Percentiles rank a stretch among this genome's conserved stretches.
Conservation (phyloP, 1,284 basidiomycete genomes). For the Heterobasidion irregulare region DNA sequence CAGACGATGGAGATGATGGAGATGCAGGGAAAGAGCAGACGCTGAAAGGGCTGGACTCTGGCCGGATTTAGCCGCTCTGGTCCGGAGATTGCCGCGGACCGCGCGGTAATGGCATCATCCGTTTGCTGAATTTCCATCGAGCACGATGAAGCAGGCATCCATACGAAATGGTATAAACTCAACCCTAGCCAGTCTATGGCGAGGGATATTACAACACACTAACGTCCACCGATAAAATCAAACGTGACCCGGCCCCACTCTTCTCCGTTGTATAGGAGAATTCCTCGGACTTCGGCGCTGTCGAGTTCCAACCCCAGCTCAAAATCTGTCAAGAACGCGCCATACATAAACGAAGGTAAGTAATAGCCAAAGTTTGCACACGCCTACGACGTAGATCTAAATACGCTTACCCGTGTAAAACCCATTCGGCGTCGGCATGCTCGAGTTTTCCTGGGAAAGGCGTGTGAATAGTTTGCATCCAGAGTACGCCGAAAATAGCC, state of each 20-base stretch:
- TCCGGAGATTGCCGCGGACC: too few species aligned
- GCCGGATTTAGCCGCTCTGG: too few species aligned
- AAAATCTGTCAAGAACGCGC: constrained; percentile 45
- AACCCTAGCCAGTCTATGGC: too few species aligned
- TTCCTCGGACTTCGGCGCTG: constrained; percentile 74
- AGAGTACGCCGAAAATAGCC: background rate
- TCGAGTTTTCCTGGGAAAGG: constrained; percentile 45
- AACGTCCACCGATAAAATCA: constrained; percentile 20
- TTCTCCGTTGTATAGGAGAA: constrained; percentile 60
- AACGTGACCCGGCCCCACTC: constrained; percentile 66
- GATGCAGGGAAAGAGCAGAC: too few species aligned
- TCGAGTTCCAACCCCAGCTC: constrained; percentile 75
- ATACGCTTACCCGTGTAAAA: constrained; percentile 65
- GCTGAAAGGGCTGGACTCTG: too few species aligned
- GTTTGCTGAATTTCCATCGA: too few species aligned
- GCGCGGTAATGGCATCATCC: too few species aligned
- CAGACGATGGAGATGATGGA: too few species aligned
- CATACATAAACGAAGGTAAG: background rate
- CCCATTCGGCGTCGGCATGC: constrained; percentile 40
- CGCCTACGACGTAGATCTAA: background rate
- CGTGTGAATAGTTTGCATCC: background rate
- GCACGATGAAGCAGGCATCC: too few species aligned
- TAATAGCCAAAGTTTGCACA: too few species aligned
- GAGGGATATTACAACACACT: too few species aligned
- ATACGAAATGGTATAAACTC: too few species aligned